Evolutionary conservation across 352 stramenopile species (phyloP).

Genomic region (Pythium phragmitis): DNA sequence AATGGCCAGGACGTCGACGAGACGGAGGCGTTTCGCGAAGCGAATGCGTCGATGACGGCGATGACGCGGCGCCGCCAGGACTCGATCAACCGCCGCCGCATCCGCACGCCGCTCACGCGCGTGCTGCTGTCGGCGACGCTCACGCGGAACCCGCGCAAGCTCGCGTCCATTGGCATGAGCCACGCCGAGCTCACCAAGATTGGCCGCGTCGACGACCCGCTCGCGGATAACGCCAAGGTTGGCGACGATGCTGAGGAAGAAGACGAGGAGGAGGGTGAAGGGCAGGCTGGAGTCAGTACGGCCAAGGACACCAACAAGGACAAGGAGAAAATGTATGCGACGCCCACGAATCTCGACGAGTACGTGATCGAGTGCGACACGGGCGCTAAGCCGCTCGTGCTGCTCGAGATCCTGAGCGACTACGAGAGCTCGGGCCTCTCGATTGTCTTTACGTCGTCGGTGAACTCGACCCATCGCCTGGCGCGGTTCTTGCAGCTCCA

Average conservation of each 20-base stretch:
- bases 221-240: constrained; percentile 67
- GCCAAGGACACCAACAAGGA: constrained; percentile 28
- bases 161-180: constrained; percentile 92
- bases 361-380: constrained; percentile 92
- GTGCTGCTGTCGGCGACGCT: constrained; percentile 98
- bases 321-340: constrained; percentile 73
- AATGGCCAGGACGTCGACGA: constrained; percentile 56
- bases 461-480: constrained; percentile 97
- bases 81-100: constrained; percentile 76
- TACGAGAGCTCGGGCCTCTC: constrained; percentile 64
- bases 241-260: constrained; percentile 34
- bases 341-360: constrained; percentile 80
- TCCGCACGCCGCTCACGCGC: constrained; percentile 89
- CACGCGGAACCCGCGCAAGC: constrained; percentile 95
- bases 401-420: constrained; percentile 91
- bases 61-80: constrained; percentile 75
- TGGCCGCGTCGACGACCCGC: constrained; percentile 53
- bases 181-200: constrained; percentile 95
- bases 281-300: constrained; percentile 20
- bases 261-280: constrained; percentile 27
- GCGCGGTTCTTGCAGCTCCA: constrained; percentile 92
- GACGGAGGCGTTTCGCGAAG: constrained; percentile 16
- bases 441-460: constrained; percentile 96
- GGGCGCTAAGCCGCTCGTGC: constrained; percentile 93
- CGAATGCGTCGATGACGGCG: constrained; percentile 10